These are phyloP conservation scores for Wickerhamia fluorescens DNA, from an alignment of 805 yeast species.

Conservation along the genomic window DNA sequence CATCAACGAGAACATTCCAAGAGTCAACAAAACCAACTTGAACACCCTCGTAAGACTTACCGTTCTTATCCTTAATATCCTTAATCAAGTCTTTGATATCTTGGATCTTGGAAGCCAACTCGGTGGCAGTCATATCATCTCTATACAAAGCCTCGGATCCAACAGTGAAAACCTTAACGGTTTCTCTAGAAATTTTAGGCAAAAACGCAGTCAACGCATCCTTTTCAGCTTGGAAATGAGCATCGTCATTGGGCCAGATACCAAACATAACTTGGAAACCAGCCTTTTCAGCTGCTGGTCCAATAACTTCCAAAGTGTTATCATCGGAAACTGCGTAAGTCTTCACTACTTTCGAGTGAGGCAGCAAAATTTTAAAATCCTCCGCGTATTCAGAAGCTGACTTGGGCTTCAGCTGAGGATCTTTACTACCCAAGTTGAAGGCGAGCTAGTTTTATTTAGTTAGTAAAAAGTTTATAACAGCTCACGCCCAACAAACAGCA, in stretches of 20 bases:
- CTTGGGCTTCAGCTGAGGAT: conserved; percentile 72
- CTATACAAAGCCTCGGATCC: conserved; percentile 97
- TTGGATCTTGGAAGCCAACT: conserved; percentile 61
- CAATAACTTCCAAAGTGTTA: conserved; percentile 76
- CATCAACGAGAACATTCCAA: conserved; percentile 88
- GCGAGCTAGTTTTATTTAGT: conserved; percentile 36
- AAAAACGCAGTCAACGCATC: conserved; percentile 61
- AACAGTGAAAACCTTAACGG: conserved; percentile 73
- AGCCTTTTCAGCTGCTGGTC: conserved; percentile 74
- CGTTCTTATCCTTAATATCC: conserved; percentile 69
- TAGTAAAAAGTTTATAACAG: conserved; percentile 8
- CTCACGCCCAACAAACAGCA: too few species aligned
- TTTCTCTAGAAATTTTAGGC: conserved; percentile 61
- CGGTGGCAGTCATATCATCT: conserved; percentile 69
- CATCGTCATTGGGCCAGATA: conserved; percentile 88
- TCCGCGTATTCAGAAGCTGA: conserved; percentile 57
- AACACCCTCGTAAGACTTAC: conserved; percentile 61
- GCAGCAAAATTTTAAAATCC: conserved; percentile 56
- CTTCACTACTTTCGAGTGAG: conserved; percentile 62
- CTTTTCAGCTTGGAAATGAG: conserved; percentile 71
- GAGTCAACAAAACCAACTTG: conserved; percentile 95
- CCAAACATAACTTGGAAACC: conserved; percentile 78
- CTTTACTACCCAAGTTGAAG: conserved; percentile 81
- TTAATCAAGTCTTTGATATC: conserved; percentile 54
- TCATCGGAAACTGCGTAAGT: conserved; percentile 93